Evolutionary conservation across 495 filamentous ascomycete genomes (phyloP).

Genomic region (Neurospora sp.): DNA sequence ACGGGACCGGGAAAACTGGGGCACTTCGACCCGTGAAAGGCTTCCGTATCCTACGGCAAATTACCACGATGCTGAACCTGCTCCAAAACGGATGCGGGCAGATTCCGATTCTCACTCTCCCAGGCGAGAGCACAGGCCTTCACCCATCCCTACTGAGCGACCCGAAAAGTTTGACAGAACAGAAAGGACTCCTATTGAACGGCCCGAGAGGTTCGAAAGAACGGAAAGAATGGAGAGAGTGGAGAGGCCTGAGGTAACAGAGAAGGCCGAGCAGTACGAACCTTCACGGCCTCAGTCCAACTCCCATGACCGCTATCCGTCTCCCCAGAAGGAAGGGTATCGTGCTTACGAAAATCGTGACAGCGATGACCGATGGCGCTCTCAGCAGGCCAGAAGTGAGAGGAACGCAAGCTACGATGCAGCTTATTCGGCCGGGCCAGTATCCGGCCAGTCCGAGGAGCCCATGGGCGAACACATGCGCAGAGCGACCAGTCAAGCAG

Average conservation of each 20-base stretch:
- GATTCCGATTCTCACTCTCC: conserved; percentile 28
- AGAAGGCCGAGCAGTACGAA: conserved; percentile 19
- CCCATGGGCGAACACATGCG: conserved; percentile 29
- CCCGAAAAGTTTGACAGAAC: conserved; percentile 9
- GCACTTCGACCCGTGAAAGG: conserved; percentile 25
- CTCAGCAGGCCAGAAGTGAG: conserved; percentile 29
- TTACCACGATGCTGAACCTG: conserved; percentile 29
- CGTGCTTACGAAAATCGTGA: conserved; percentile 28
- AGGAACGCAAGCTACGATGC: conserved; percentile 34
- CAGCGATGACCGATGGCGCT: conserved; percentile 33
- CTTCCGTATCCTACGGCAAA: conserved; percentile 24
- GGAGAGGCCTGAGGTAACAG: neutral
- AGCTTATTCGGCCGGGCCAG: conserved; percentile 28
- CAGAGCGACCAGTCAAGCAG: conserved; percentile 29
- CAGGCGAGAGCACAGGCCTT: conserved; percentile 21
- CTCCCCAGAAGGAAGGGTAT: conserved; percentile 27
- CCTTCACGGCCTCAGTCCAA: conserved; percentile 24
- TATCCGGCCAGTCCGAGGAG: conserved; percentile 36
- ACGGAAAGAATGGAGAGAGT: neutral
- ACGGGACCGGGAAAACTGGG: conserved; percentile 16
- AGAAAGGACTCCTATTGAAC: conserved; percentile 2
- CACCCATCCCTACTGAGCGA: conserved; percentile 1
- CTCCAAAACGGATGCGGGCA: conserved; percentile 47
- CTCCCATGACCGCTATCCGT: conserved; percentile 31
- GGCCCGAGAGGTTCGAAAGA: neutral